These are phyloP conservation scores for Chenopodium berlandieri DNA, from an alignment of 148 eudicot genomes.

Conservation along the genomic window DNA sequence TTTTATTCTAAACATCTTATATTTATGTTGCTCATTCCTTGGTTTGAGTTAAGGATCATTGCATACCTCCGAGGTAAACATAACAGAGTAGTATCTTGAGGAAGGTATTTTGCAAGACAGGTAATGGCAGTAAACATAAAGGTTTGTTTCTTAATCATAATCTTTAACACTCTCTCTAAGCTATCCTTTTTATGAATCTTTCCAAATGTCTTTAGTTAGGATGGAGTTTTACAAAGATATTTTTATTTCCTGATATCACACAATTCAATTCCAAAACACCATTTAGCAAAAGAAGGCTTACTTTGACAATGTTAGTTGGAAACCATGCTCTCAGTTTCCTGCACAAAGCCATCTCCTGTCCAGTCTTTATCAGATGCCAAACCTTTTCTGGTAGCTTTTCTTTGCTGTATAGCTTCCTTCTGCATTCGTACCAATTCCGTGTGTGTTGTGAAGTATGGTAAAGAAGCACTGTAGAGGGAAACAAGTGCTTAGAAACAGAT, in stretches of 20 bases:
- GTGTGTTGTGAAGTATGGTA: slow-evolving; percentile 91
- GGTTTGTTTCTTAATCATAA: background rate
- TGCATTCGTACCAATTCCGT: slow-evolving; percentile 82
- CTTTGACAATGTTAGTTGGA: slow-evolving; percentile 51
- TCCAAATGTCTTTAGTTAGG: background rate
- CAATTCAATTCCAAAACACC: background rate
- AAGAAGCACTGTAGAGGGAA: slow-evolving; percentile 30
- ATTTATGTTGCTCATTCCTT: no score
- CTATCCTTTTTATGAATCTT: background rate
- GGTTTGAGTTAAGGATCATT: background rate
- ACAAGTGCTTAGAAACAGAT: slow-evolving; percentile 1
- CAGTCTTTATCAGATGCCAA: slow-evolving; percentile 92
- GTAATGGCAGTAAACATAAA: background rate
- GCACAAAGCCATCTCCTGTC: slow-evolving; percentile 99
- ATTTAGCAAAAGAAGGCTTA: slow-evolving; percentile 14
- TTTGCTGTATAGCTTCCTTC: slow-evolving; percentile 71
- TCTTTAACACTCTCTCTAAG: background rate
- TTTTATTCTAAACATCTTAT: no score
- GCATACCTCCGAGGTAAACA: background rate
- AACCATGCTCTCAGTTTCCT: slow-evolving; percentile 93
- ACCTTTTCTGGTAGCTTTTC: slow-evolving; percentile 80
- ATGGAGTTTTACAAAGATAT: background rate
- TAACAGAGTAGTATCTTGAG: background rate
- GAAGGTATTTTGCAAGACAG: background rate
- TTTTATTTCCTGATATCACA: background rate